A percentile compares a stretch with the other conserved stretches of the same genome.
Conservation (phyloP, 331 rosid genomes). For the Prunus yedoensis region DNA sequence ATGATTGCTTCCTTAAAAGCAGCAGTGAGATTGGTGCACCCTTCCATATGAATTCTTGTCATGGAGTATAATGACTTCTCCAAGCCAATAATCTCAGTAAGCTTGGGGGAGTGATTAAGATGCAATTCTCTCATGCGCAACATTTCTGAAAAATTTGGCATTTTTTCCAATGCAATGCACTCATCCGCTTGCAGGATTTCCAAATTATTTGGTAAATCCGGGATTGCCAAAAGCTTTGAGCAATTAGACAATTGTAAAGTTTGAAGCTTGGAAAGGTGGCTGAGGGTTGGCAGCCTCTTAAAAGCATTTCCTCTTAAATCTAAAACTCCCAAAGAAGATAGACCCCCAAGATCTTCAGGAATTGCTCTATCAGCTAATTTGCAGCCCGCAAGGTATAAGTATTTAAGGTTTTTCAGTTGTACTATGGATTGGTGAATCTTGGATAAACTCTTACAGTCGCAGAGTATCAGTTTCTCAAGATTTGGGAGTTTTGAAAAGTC, state of each 20-base stretch:
- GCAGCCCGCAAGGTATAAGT: constrained; percentile 19
- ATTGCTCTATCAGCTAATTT: not conserved
- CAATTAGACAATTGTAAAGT: not conserved
- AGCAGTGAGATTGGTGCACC: not conserved
- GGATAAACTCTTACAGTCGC: constrained; percentile 24
- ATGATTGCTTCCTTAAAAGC: not conserved
- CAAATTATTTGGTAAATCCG: not conserved
- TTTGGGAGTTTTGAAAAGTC: constrained; percentile 34
- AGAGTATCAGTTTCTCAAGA: constrained; percentile 31
- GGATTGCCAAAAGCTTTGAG: not conserved
- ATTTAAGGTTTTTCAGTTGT: constrained; percentile 23
- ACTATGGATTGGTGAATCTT: constrained; percentile 23
- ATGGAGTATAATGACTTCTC: not conserved
- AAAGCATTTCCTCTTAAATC: not conserved
- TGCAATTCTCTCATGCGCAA: not conserved
- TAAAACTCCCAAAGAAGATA: not conserved
- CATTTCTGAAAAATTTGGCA: not conserved
- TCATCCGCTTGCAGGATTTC: not conserved
- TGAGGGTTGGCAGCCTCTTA: not conserved
- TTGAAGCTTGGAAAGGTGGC: not conserved
- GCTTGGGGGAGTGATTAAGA: not conserved
- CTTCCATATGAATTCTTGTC: not conserved
- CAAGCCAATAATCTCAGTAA: not conserved
- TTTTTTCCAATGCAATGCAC: not conserved
- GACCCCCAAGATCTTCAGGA: not conserved